Conservation (phyloP, 1,284 basidiomycete species). For the Phylloboletellus chloephorus region DNA sequence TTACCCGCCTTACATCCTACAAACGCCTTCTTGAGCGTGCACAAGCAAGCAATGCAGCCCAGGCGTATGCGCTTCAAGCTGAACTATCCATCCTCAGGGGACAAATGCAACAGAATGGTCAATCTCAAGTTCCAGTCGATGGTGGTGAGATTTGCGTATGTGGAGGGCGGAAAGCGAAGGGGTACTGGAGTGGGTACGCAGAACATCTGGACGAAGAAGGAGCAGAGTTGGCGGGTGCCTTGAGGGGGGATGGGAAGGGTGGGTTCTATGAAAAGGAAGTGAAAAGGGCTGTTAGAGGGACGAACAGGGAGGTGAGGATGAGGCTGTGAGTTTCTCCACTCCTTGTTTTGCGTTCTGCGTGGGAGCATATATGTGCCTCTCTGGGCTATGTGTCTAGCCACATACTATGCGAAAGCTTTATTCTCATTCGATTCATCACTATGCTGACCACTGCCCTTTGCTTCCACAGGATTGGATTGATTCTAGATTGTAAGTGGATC, state of each 20-base stretch:
- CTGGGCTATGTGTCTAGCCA: neutral
- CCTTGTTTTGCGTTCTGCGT: conserved; percentile 1
- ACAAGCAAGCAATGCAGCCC: conserved; percentile 68
- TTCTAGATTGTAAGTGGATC: conserved; percentile 46
- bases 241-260: conserved; percentile 29
- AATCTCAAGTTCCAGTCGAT: conserved; percentile 6
- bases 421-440: neutral
- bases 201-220: conserved; percentile 35
- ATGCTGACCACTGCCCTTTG: conserved; percentile 11
- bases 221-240: conserved; percentile 12
- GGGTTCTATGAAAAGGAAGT: conserved; percentile 65
- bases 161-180: conserved; percentile 50
- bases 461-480: conserved; percentile 48
- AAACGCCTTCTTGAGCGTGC: conserved; percentile 71
- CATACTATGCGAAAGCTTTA: neutral
- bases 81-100: conserved; percentile 49
- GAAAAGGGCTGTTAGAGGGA: conserved; percentile 52
- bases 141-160: conserved; percentile 48
- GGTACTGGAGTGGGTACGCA: conserved; percentile 62
- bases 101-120: conserved; percentile 10
- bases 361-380: neutral
- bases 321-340: conserved; percentile 49
- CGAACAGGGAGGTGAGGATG: conserved; percentile 65
- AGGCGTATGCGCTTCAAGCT: conserved; percentile 73
- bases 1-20: conserved; percentile 62